A percentile compares a stretch with the other conserved stretches of the same genome.
Conservation (phyloP, 2,329 filamentous ascomycete genomes). For the Fusarium pseudoanthophilum region DNA sequence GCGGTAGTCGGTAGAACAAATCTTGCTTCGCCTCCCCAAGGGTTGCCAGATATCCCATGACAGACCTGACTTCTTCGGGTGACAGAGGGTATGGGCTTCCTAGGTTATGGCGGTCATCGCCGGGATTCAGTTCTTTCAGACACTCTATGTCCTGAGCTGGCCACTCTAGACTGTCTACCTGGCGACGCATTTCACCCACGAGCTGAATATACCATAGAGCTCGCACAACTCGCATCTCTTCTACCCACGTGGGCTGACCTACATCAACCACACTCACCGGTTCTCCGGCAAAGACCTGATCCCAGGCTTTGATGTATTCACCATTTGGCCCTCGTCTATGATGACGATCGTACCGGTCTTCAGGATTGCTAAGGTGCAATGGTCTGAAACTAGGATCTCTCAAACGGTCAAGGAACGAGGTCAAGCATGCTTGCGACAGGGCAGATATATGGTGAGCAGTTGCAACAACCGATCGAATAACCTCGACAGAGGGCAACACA, state of each 20-base stretch:
- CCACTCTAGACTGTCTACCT: not conserved
- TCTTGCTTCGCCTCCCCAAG: slow-evolving; percentile 5
- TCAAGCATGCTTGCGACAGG: slow-evolving; percentile 34
- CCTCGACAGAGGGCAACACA: not conserved
- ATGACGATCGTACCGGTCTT: too few species aligned
- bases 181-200: slow-evolving; percentile 13
- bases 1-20: slow-evolving; percentile 2
- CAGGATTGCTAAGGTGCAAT: too few species aligned
- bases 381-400: slow-evolving; percentile 23
- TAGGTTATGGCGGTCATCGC: too few species aligned
- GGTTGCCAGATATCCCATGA: slow-evolving; percentile 7
- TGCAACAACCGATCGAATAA: slow-evolving; percentile 27
- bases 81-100: too few species aligned
- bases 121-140: not conserved
- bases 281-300: slow-evolving; percentile 5
- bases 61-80: slow-evolving; percentile 12
- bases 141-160: not conserved
- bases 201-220: slow-evolving; percentile 36
- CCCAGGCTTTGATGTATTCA: slow-evolving; percentile 5
- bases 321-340: not conserved
- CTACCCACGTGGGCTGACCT: slow-evolving; percentile 35
- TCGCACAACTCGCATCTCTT: slow-evolving; percentile 40
- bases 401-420: slow-evolving; percentile 26
- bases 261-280: slow-evolving; percentile 10
- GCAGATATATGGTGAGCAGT: slow-evolving; percentile 33